Conservation (phyloP, 2,329 filamentous ascomycete species). For the Bisporella sp. region DNA sequence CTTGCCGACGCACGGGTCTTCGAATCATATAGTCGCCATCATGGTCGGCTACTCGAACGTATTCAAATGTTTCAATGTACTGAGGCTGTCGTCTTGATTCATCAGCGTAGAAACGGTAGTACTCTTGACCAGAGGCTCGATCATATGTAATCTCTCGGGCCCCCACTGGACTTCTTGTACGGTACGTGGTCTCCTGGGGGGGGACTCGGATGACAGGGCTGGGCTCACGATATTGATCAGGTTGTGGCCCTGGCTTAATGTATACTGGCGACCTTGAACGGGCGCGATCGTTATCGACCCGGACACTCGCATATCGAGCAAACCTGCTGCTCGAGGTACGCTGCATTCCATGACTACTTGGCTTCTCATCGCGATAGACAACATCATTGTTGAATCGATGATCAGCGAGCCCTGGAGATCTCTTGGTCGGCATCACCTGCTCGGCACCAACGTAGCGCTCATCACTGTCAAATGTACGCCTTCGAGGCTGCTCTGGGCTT, state of each 20-base stretch:
- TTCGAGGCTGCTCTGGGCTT: slow-evolving; percentile 9
- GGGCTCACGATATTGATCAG: slow-evolving; percentile 25
- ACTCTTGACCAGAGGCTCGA: slow-evolving; percentile 26
- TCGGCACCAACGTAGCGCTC: slow-evolving; percentile 18
- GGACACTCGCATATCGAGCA: slow-evolving; percentile 28
- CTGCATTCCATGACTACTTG: slow-evolving; percentile 19
- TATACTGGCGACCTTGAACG: slow-evolving; percentile 30
- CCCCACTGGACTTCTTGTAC: slow-evolving; percentile 19
- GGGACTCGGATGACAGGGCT: slow-evolving; percentile 21
- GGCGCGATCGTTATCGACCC: slow-evolving; percentile 25
- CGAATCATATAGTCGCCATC: slow-evolving; percentile 40
- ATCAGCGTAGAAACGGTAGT: slow-evolving; percentile 28
- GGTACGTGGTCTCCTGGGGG: slow-evolving; percentile 24
- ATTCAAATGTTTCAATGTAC: slow-evolving; percentile 33
- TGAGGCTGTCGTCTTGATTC: slow-evolving; percentile 24
- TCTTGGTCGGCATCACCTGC: slow-evolving; percentile 15
- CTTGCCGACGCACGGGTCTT: slow-evolving; percentile 31
- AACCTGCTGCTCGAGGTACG: slow-evolving; percentile 26
- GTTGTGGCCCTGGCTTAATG: slow-evolving; percentile 22
- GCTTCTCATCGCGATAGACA: slow-evolving; percentile 28
- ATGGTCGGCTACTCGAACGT: slow-evolving; percentile 38
- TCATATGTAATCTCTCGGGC: slow-evolving; percentile 24
- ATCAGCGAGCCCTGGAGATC: slow-evolving; percentile 27
- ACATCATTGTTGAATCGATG: slow-evolving; percentile 27
- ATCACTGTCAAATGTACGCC: slow-evolving; percentile 18